Evolutionary conservation across 805 yeast genomes (phyloP), one percentile per base, ranked within the genome.

Genomic region (Lipomyces yamadae): DNA sequence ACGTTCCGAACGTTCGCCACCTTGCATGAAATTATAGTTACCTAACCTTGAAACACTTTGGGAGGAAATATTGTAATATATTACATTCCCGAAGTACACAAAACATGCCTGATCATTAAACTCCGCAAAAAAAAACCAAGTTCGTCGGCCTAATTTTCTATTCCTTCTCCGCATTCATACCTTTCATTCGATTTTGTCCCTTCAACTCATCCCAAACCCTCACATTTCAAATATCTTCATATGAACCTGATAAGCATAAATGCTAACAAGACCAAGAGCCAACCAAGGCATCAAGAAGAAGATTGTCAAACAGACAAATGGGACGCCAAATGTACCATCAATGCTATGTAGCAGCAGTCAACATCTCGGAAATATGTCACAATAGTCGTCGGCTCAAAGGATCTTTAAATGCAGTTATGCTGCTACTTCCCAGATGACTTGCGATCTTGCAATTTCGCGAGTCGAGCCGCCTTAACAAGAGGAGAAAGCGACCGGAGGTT

Each of bases 391-490:
- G 8, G 48, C 7, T n/a, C 24, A 24, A 1, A 1, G 18, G 18
- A 42, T 15, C 15, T 42, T 13, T 15, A 5, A 24, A 42, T 6
- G 5, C 24, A 42, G 15, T 42, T 24, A n/a, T 7, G 24, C 48
- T n/a, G 18, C 18, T 7, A 24, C 58, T 55, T 42, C 10, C n/a
- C 42, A n/a, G 33, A 54, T 18, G 50, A 37, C 50, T 37, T 58
- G 34, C 65, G 68, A 33, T 65, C 72, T 64, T 64, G 70, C 24
- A 58, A 56, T 59, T 62, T 72, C 5, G 71, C 73, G 11, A 62
- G 48, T 8, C 74, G 63, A 1, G 75, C 73, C 6, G 74, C 71
- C 29, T 56, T 60, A 15, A 72, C 75, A 35, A 72, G 54, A 79
- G 71, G 75, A 6, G 74, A 62, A 30, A 73, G 63, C 6, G 74